Base-by-base conservation (phyloP, 1,284 basidiomycete species). In the Cryptococcus sp. region DNA sequence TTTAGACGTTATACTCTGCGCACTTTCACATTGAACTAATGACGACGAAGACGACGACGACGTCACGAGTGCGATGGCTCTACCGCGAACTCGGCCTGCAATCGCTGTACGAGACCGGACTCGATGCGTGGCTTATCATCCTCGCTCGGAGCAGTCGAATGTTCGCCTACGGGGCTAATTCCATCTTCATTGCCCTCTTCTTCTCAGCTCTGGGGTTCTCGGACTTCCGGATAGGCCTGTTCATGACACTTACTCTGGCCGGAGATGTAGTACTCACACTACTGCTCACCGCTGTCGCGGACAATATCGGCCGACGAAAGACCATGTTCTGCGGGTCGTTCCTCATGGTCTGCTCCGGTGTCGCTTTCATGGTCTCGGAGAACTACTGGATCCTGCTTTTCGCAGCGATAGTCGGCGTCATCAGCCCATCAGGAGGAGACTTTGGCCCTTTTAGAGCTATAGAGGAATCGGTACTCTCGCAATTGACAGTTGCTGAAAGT, bases 391-490 rank as follows among this genome's bases (percentile, higher is more conserved):
- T 70, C 22, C 40, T 70, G 38, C 54, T 70, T n/a, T 38, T 64
- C 22, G 66, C 68, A 30, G 62, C 66, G 8, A 47, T 66, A 1
- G 51, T 66, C 1, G 68, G 68, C 4, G 60, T 70, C 25, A 63
- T 70, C 55, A 63, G 57, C 55, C 45, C 64, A 22, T 54, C 57
- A n/a, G 68, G 68, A 13, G 50, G 50, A 3, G 68, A 70, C 23
- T 62, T 70, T 50, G 68, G 68, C 1, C 68, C 68, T 10, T 70
- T 70, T 47, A 53, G 66, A 55, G 66, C 68, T 6, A 68, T 70
- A 45, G 68, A 70, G 43, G 68, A 70, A 51, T 68, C 68, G 15
- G 64, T 66, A 15, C 35, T 70, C 25, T 63, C 68, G 10, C 60
- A 66, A 38, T 43, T 66, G 19, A 65, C 66, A 1, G 50, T 53